These are phyloP conservation scores for Candida sphagnicola DNA, from an alignment of 805 yeast species.

Conservation along the genomic window DNA sequence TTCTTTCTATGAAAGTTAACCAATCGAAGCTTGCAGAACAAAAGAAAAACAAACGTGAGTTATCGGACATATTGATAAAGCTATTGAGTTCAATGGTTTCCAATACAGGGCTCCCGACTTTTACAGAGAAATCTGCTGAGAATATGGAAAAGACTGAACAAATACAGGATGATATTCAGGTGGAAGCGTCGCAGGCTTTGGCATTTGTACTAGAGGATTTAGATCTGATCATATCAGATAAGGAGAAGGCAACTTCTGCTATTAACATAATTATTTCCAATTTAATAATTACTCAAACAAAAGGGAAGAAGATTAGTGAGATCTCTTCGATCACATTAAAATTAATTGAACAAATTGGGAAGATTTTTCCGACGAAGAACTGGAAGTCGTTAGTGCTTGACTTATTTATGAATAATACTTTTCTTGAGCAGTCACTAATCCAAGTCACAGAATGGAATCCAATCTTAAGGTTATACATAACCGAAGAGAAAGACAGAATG, in stretches of 20 bases:
- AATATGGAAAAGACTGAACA: conserved; percentile 1
- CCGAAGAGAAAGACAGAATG: conserved; percentile 57
- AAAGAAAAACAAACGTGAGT: conserved; percentile 55
- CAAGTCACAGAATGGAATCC: conserved; percentile 46
- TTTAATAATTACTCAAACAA: conserved; percentile 50
- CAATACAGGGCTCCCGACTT: conserved; percentile 9
- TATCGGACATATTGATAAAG: conserved; percentile 35
- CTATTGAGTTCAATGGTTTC: conserved; percentile 18
- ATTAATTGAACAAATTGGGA: conserved; percentile 39
- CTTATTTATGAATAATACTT: conserved; percentile 53
- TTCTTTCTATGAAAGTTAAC: conserved; percentile 54
- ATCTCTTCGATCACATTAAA: conserved; percentile 40
- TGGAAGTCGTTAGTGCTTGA: conserved; percentile 71
- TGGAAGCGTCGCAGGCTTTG: conserved; percentile 40
- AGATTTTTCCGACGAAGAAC: conserved; percentile 36
- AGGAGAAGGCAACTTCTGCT: conserved; percentile 54
- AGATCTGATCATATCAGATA: conserved; percentile 45
- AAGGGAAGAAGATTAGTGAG: conserved; percentile 35
- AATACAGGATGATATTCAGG: conserved; percentile 19
- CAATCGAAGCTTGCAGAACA: conserved; percentile 59
- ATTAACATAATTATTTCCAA: conserved; percentile 52
- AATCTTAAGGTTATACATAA: conserved; percentile 61
- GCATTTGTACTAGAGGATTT: conserved; percentile 31
- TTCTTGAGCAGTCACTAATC: conserved; percentile 39
- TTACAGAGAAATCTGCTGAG: conserved; percentile 3